Evolutionary conservation across 306 rosid species (phyloP).

Genomic region (Cyclanthera cordifolia): DNA sequence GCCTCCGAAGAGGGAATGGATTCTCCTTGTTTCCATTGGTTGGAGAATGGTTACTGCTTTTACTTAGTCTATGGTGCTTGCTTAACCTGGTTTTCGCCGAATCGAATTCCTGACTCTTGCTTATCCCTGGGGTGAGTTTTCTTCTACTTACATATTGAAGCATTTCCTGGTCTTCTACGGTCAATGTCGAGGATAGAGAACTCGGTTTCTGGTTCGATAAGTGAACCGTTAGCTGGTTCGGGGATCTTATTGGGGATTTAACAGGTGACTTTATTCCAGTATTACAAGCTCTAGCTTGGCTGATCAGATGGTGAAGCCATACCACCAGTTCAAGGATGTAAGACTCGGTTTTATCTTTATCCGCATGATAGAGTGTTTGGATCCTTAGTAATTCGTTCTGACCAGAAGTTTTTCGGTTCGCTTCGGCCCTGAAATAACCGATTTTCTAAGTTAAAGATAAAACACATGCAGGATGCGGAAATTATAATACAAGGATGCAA

Average conservation of each 20-base stretch:
- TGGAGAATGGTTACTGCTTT: conserved; percentile 90
- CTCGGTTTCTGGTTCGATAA: conserved; percentile 30
- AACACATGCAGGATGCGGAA: conserved; percentile 8
- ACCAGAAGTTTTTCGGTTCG: conserved; percentile 52
- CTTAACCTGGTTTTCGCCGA: conserved; percentile 54
- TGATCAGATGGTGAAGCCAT: conserved; percentile 84
- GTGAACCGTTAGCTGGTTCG: conserved; percentile 40
- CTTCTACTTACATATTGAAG: conserved; percentile 69
- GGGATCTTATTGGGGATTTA: conserved; percentile 73
- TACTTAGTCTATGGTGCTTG: conserved; percentile 71
- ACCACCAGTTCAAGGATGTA: conserved; percentile 81
- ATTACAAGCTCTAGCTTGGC: conserved; percentile 57
- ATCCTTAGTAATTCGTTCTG: conserved; percentile 71
- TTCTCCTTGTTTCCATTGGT: conserved; percentile 39
- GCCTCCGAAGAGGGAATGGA: conserved; percentile 47
- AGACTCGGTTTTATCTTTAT: conserved; percentile 64
- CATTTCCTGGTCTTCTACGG: conserved; percentile 88
- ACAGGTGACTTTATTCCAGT: conserved; percentile 82
- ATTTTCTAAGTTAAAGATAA: conserved; percentile 4
- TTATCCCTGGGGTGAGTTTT: conserved; percentile 79
- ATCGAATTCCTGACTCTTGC: conserved; percentile 90
- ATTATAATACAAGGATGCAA: not conserved
- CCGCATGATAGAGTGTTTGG: conserved; percentile 89
- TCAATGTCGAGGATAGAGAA: conserved; percentile 50
- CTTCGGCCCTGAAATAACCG: conserved; percentile 53